Evolutionary conservation across 495 filamentous ascomycete genomes (phyloP).

Genomic region (Bombardia bombarda): DNA sequence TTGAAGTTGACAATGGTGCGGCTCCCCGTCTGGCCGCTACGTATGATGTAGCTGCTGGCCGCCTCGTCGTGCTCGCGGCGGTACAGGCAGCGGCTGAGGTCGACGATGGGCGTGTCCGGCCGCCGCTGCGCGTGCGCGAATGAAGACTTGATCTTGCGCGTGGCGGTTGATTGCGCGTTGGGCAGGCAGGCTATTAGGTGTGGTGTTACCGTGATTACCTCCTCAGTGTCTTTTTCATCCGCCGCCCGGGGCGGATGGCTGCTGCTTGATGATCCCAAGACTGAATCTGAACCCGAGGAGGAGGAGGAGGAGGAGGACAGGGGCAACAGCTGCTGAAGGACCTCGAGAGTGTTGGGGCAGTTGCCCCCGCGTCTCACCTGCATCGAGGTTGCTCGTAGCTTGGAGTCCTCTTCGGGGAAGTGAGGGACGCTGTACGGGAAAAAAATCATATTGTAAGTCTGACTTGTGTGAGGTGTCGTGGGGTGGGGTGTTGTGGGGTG

Average conservation of each 20-base stretch:
- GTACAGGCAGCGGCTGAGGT: constrained; percentile 50
- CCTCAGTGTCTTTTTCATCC: neutral
- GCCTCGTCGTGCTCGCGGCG: constrained; percentile 46
- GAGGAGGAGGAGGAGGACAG: neutral
- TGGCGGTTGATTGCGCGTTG: constrained; percentile 22
- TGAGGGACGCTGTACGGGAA: constrained; percentile 47
- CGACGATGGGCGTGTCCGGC: constrained; percentile 18
- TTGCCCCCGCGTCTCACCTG: constrained; percentile 62
- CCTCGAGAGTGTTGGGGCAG: constrained; percentile 61
- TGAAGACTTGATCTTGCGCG: constrained; percentile 27
- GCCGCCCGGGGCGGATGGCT: neutral
- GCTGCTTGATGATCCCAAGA: too few species aligned
- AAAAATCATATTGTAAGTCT: too few species aligned
- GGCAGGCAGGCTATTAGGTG: constrained; percentile 37
- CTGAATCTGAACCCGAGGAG: too few species aligned
- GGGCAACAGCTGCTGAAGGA: constrained; percentile 52
- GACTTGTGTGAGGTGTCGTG: constrained; percentile 11
- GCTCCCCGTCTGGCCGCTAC: constrained; percentile 48
- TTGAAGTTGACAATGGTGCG: constrained; percentile 67
- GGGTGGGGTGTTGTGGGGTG: constrained; percentile 5
- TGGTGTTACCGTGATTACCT: constrained; percentile 5
- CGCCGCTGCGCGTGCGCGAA: too few species aligned
- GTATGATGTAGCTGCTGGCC: constrained; percentile 65
- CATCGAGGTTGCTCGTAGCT: constrained; percentile 54
- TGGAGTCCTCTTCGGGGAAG: constrained; percentile 63